Conservation (phyloP, 2,329 filamentous ascomycete genomes). For the Cladophialophora carrionii region DNA sequence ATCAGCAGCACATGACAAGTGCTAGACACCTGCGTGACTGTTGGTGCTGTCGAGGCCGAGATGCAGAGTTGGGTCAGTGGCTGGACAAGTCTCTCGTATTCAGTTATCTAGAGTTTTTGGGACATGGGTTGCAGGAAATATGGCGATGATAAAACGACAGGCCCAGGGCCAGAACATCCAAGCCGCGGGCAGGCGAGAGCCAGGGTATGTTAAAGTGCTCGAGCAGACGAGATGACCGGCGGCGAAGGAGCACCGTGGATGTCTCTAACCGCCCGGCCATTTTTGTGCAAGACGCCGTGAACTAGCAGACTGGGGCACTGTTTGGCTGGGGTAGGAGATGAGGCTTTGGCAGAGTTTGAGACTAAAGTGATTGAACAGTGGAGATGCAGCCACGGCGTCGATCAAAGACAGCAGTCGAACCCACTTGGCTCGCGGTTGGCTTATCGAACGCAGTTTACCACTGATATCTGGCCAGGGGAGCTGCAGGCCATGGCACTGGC, state of each 20-base stretch:
- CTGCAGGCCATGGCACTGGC: constrained; percentile 2
- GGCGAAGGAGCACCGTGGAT: constrained; percentile 6
- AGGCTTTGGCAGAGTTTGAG: constrained; percentile 32
- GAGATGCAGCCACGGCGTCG: constrained; percentile 28
- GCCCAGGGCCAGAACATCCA: constrained; percentile 10
- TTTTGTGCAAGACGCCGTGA: constrained; percentile 20
- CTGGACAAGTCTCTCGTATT: constrained; percentile 15
- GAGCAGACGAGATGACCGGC: constrained; percentile 26
- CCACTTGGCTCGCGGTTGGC: constrained; percentile 14
- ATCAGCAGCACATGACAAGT: constrained; percentile 11
- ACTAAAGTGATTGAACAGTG: constrained; percentile 26
- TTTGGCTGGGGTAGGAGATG: constrained; percentile 35
- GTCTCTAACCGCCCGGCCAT: constrained; percentile 23
- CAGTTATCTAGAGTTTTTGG: constrained; percentile 21
- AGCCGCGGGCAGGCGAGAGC: constrained; percentile 13
- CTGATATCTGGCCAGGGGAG: constrained; percentile 16
- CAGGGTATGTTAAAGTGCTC: constrained; percentile 22
- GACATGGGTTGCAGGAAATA: constrained; percentile 12
- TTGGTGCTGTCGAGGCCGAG: not conserved
- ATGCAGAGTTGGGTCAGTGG: constrained; percentile 10
- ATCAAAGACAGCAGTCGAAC: constrained; percentile 21
- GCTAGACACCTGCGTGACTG: not conserved
- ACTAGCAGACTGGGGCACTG: constrained; percentile 20
- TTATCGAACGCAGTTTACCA: constrained; percentile 10
- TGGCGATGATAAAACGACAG: constrained; percentile 18